A percentile compares a stretch with the other conserved stretches of the same genome.
Evolutionary conservation across 2,329 filamentous ascomycete genomes (phyloP).

Genomic region (Cercospora nicotianae): DNA sequence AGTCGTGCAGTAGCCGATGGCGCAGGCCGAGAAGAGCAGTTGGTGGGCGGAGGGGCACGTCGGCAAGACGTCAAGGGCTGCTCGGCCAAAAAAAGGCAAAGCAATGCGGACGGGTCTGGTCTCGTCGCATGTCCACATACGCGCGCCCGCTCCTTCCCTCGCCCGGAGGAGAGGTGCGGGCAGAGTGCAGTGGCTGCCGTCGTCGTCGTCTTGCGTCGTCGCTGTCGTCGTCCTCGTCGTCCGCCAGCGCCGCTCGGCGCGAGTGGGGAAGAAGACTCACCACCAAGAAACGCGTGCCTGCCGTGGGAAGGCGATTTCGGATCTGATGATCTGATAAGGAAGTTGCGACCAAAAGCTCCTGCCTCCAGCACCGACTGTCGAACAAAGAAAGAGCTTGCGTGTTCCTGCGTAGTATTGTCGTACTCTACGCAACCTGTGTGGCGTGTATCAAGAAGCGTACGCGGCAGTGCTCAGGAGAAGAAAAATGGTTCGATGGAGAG

Average conservation of each 20-base stretch:
- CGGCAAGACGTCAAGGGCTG: constrained; percentile 1
- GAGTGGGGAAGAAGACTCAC: constrained; percentile 4
- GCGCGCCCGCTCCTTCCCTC: not conserved
- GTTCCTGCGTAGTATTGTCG: not conserved
- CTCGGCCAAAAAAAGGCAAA: not conserved
- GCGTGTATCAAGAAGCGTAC: not conserved
- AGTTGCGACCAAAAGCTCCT: not conserved
- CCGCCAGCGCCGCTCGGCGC: not conserved
- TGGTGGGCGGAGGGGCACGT: not conserved
- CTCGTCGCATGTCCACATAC: not conserved
- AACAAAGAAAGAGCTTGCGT: not conserved
- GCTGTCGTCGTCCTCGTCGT: not conserved
- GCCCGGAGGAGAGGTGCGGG: not conserved
- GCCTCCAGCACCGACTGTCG: not conserved
- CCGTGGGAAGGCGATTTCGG: not conserved
- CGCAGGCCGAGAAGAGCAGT: not conserved
- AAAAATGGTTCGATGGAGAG: not conserved
- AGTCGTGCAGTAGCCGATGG: not conserved
- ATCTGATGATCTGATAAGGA: constrained; percentile 7
- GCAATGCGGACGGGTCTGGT: not conserved
- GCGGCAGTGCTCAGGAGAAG: not conserved
- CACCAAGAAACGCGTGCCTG: not conserved
- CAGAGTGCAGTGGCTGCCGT: not conserved
- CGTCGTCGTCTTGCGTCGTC: not conserved
- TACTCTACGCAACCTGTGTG: not conserved